These are phyloP conservation scores for Tetrapyrgos nigripes DNA, from an alignment of 1,284 basidiomycete species.

Conservation along the genomic window DNA sequence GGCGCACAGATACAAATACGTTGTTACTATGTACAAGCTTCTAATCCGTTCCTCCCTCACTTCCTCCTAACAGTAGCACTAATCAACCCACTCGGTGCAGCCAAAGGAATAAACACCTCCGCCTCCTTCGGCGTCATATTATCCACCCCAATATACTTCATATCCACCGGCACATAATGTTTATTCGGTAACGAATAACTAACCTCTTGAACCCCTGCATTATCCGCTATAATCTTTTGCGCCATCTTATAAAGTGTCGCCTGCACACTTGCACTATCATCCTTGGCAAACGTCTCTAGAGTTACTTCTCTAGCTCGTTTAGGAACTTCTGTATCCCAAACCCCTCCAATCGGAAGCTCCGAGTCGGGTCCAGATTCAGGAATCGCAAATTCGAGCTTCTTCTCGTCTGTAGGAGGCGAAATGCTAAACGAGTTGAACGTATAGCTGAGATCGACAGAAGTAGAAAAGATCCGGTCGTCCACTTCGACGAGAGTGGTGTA, in stretches of 20 bases:
- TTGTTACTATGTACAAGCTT: too few species aligned
- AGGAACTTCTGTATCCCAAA: conserved; percentile 71
- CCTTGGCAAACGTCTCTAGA: conserved; percentile 83
- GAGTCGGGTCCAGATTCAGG: conserved; percentile 20
- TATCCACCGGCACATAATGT: conserved; percentile 88
- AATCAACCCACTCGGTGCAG: neutral
- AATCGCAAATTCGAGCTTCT: conserved; percentile 54
- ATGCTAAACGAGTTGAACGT: conserved; percentile 61
- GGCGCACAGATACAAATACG: too few species aligned
- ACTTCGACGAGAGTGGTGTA: conserved; percentile 88
- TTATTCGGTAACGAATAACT: conserved; percentile 91
- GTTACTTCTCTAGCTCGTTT: conserved; percentile 69
- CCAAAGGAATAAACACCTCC: conserved; percentile 1
- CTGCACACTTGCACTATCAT: conserved; percentile 93
- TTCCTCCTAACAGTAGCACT: neutral
- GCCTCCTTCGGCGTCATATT: conserved; percentile 26
- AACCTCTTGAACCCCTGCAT: conserved; percentile 66
- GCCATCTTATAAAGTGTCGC: conserved; percentile 93
- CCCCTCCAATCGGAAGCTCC: conserved; percentile 43
- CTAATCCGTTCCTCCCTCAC: too few species aligned
- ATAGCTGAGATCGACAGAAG: conserved; percentile 80
- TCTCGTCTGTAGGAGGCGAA: conserved; percentile 51
- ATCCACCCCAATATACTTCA: conserved; percentile 58
- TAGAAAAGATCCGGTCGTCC: conserved; percentile 89
- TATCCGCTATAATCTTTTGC: conserved; percentile 72